These are phyloP conservation scores for Anthoceros angustus DNA, from an alignment of 225 moss, liverwort and hornwort species.

Conservation along the genomic window DNA sequence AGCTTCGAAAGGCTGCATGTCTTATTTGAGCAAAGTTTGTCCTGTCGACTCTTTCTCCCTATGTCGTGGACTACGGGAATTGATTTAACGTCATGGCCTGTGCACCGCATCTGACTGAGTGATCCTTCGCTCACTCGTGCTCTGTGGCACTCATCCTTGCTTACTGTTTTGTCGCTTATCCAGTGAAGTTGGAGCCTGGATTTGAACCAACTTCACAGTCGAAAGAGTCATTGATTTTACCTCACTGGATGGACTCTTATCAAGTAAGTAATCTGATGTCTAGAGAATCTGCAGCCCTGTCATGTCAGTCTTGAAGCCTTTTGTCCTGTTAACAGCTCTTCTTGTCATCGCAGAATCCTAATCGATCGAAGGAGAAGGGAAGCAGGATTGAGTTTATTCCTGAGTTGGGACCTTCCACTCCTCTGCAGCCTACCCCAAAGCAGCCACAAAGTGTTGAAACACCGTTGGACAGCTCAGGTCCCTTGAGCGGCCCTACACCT, in stretches of 20 bases:
- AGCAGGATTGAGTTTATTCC: not conserved
- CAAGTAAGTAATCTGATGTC: not conserved
- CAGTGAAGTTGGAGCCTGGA: not conserved
- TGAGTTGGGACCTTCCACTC: not conserved
- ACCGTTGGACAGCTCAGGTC: not conserved
- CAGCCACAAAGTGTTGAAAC: not conserved
- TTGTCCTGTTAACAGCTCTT: not conserved
- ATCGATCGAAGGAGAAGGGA: not conserved
- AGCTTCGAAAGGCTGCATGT: no score
- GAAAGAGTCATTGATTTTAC: not conserved
- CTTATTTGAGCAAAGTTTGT: no score
- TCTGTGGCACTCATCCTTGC: not conserved
- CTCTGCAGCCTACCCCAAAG: not conserved
- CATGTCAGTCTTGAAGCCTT: not conserved
- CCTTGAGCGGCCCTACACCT: not conserved
- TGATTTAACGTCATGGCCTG: no score
- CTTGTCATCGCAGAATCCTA: not conserved
- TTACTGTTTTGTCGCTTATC: not conserved
- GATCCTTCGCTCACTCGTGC: not conserved
- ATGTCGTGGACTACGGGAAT: no score
- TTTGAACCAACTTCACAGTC: not conserved
- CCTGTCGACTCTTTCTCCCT: no score
- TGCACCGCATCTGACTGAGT: no score
- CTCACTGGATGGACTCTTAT: conserved; percentile 2
- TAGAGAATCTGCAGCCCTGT: not conserved